Evolutionary conservation across 1,284 basidiomycete genomes (phyloP), one percentile per base, ranked within the genome.

Genomic region (Testicularia cyperi): DNA sequence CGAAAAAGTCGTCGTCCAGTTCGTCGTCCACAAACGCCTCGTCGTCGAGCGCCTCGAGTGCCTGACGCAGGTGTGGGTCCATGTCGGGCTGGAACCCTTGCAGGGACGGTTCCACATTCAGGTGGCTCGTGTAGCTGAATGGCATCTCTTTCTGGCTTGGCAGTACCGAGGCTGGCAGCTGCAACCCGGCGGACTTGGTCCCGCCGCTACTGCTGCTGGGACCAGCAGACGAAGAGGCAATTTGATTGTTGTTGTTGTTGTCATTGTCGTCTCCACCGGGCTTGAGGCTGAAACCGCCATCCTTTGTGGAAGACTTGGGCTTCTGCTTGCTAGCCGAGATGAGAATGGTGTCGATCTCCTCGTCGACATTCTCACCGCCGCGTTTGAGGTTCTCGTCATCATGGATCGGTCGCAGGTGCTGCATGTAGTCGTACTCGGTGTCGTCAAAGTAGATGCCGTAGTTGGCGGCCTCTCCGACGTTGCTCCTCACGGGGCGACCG

Each of bases 381-480:
- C 62, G 37, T 31, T 56, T 56, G 21, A 54, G 53, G 29, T 73
- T 70, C 15, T 70, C 60, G 15, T 54, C 45, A 24, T 70, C 72
- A 3, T 64, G 53, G 34, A 74, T 68, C 5, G 68, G 53, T 7
- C 72, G 62, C 21, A 99, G 82, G 79, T 99, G 95, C 78, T 94
- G 88, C 90, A 97, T 94, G 80, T 99, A 99, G 78, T 99, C 90
- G 80, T 99, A 99, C 45, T 90, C 83, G n/a, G 90, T 89, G 74
- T 99, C 94, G 79, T 98, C 92, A 80, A 85, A 98, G 79, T 91
- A 92, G 72, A 99, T 81, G 9, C 92, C 94, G 77, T 97, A 95
- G 19, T 85, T 76, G 4, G 89, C 82, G 0, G 95, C 95, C 80
- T 98, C 90, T 45, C 92, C 95, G 52, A 82, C 78, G 41, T 82